Conservation (phyloP, 2,329 filamentous ascomycete genomes). For the Aureobasidium leucospermi region DNA sequence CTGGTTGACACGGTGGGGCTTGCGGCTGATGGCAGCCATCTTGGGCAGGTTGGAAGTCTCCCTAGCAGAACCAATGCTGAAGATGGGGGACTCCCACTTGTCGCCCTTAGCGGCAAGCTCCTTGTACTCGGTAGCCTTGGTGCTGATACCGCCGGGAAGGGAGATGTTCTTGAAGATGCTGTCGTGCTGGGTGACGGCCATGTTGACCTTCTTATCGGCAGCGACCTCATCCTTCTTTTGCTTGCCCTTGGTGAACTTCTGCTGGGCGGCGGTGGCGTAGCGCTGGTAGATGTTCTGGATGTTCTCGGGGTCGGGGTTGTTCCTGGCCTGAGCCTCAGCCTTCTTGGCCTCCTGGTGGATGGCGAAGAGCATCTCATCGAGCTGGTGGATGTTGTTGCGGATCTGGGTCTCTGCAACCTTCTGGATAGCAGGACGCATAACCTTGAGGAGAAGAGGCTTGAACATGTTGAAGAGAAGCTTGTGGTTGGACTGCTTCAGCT, state of each 20-base stretch:
- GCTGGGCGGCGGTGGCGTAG: conserved; percentile 69
- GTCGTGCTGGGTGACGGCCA: conserved; percentile 79
- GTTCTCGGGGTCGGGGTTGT: conserved; percentile 60
- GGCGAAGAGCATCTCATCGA: conserved; percentile 65
- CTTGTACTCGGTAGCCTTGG: conserved; percentile 90
- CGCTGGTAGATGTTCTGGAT: conserved; percentile 78
- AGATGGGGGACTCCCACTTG: conserved; percentile 90
- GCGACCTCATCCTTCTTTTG: conserved; percentile 59
- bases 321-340: conserved; percentile 56
- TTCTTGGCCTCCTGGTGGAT: conserved; percentile 78
- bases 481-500: conserved; percentile 90
- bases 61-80: conserved; percentile 72
- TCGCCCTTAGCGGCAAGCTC: conserved; percentile 82
- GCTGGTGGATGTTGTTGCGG: conserved; percentile 69
- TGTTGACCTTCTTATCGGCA: conserved; percentile 67
- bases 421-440: conserved; percentile 74
- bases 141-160: conserved; percentile 80
- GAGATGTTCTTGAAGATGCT: conserved; percentile 86
- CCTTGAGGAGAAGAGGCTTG: conserved; percentile 80
- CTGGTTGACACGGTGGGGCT: conserved; percentile 45
- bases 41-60: conserved; percentile 65
- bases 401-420: conserved; percentile 87
- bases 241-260: conserved; percentile 66
- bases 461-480: conserved; percentile 80
- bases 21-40: conserved; percentile 47